Evolutionary conservation across 1,284 basidiomycete genomes (phyloP), one percentile per base, ranked within the genome.

Genomic region (Leccinum subatratum): DNA sequence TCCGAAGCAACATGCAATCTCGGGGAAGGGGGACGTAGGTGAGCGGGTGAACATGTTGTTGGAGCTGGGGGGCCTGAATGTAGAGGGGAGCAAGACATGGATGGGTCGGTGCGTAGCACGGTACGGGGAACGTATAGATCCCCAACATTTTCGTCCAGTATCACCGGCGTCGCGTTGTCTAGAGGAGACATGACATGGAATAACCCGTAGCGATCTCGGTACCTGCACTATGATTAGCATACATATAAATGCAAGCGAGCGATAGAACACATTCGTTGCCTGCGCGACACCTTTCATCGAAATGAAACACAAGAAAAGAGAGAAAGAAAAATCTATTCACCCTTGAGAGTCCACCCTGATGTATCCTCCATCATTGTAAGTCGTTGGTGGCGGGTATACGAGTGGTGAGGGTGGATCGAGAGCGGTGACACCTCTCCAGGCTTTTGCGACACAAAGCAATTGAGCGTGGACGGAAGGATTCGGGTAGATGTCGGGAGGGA

Each of bases 371-470:
- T 76, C 73, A 32, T 45, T 48, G 63, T 70, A 75, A 0, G 72
- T 68, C 54, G 57, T 74, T 20, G 74, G 71, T 14, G 77, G 75
- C 2, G 67, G 68, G 18, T 68, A 58, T 16, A 58, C 30, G 32
- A 72, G 64, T 9, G 74, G 67, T 9, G 69, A 73, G 3, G 77
- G 71, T 28, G 78, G 71, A n/a, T 78, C 73, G 68, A 90, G 78
- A 4, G 89, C 88, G n/a, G 85, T 85, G 28, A 91, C 78, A 1
- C 89, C 90, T 8, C 90, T 79, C 89, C 90, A 91, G 37, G 83
- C 78, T 42, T 83, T 81, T 11, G 90, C 87, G n/a, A 86, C 82
- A 18, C 79, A 77, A n/a, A 82, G 81, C 1, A 91, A 80, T 48
- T 81, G 82, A 37, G 81, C 77, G n/a, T 86, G 80, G 0, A 84